A percentile compares a stretch with the other conserved stretches of the same genome.
phyloP scores from a whole-genome alignment of 306 rosid species.

The Prunus persica region DNA sequence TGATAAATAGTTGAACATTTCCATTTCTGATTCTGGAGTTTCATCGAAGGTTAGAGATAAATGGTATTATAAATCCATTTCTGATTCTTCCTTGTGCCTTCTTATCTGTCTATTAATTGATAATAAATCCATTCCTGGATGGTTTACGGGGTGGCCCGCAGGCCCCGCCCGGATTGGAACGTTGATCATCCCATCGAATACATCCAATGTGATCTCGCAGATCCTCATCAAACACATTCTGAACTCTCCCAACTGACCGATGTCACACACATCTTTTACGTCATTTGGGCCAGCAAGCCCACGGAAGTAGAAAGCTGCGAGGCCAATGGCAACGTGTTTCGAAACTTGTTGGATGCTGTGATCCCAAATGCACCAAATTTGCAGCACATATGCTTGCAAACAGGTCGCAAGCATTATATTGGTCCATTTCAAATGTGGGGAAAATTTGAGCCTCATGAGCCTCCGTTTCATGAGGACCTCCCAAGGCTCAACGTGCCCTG shows the following conservation, averaged over 20 bases:
- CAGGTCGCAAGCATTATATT: constrained; percentile 45
- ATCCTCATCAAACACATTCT: constrained; percentile 35
- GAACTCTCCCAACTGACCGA: constrained; percentile 52
- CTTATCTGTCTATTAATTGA: background rate
- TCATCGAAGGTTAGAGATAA: background rate
- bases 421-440: constrained; percentile 44
- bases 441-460: constrained; percentile 35
- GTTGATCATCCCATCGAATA: constrained; percentile 44
- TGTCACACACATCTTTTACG: constrained; percentile 59
- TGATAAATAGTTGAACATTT: background rate
- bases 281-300: constrained; percentile 36
- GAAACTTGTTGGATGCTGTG: constrained; percentile 49
- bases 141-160: constrained; percentile 58
- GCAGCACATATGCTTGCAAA: constrained; percentile 55
- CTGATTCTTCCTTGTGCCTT: background rate
- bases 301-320: constrained; percentile 45
- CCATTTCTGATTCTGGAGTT: background rate
- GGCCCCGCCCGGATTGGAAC: constrained; percentile 50
- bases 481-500: constrained; percentile 40
- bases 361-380: constrained; percentile 56
- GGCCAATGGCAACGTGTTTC: constrained; percentile 46
- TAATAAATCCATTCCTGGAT: constrained; percentile 34
- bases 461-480: constrained; percentile 43
- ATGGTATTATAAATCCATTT: background rate
- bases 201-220: constrained; percentile 59